Percentiles rank a stretch among this genome's conserved stretches.
Evolutionary conservation across 495 filamentous ascomycete genomes (phyloP).

Genomic region (Cladorrhinum samala): DNA sequence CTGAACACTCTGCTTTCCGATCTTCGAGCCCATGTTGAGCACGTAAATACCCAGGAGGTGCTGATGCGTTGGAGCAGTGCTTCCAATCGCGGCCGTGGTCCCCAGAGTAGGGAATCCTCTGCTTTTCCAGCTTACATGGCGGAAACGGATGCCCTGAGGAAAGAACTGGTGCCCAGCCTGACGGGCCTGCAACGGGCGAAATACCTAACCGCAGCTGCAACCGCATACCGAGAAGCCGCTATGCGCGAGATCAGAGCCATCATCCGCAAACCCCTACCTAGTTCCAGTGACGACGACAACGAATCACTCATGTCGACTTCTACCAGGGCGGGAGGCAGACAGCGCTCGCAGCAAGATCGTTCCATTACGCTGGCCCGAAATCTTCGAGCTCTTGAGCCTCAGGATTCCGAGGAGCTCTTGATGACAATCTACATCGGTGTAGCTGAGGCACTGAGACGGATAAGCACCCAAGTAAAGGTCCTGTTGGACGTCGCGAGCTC

Average conservation of each 20-base stretch:
- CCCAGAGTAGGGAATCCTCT: conserved; percentile 58
- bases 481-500: conserved; percentile 91
- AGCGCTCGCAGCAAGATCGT: conserved; percentile 77
- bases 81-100: conserved; percentile 50
- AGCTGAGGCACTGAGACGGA: conserved; percentile 75
- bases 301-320: conserved; percentile 86
- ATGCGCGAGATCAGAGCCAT: conserved; percentile 81
- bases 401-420: conserved; percentile 81
- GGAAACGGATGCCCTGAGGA: conserved; percentile 60
- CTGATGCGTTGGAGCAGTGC: conserved; percentile 66
- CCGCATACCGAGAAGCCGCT: conserved; percentile 80
- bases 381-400: conserved; percentile 73
- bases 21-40: conserved; percentile 73
- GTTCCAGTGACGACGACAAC: conserved; percentile 86
- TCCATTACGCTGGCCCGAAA: conserved; percentile 87
- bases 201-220: conserved; percentile 70
- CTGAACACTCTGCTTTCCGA: conserved; percentile 72
- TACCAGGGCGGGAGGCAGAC: conserved; percentile 63
- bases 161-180: conserved; percentile 59
- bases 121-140: conserved; percentile 68
- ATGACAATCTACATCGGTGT: conserved; percentile 77
- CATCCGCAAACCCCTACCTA: conserved; percentile 79
- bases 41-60: conserved; percentile 63
- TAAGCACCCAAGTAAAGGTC: conserved; percentile 89
- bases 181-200: conserved; percentile 72